These are phyloP conservation scores for Mollisiaceae sp. DNA, from an alignment of 2,329 filamentous ascomycete species.

Conservation along the genomic window DNA sequence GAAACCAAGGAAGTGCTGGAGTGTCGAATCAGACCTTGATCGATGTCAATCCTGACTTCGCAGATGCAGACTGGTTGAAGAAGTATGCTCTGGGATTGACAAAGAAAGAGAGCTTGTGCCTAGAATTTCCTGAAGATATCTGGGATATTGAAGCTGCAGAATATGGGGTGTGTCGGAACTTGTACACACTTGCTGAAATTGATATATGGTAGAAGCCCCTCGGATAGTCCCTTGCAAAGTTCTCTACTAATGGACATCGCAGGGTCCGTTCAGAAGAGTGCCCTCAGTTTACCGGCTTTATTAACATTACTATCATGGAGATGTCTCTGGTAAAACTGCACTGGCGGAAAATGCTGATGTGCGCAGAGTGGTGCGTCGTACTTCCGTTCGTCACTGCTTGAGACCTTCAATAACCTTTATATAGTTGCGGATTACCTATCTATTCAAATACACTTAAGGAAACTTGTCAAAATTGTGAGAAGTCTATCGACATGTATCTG, in stretches of 20 bases:
- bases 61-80: slow-evolving; percentile 59
- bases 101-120: slow-evolving; percentile 56
- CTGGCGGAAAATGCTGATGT: slow-evolving; percentile 45
- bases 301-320: slow-evolving; percentile 40
- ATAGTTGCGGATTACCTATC: slow-evolving; percentile 57
- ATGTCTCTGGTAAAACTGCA: slow-evolving; percentile 37
- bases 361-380: slow-evolving; percentile 47
- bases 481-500: slow-evolving; percentile 40
- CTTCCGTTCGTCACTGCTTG: neutral
- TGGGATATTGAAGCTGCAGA: slow-evolving; percentile 46
- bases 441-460: slow-evolving; percentile 54
- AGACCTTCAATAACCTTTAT: slow-evolving; percentile 13
- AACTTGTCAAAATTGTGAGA: slow-evolving; percentile 48
- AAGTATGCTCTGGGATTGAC: slow-evolving; percentile 52
- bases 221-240: neutral
- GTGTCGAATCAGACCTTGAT: slow-evolving; percentile 53
- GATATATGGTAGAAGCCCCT: slow-evolving; percentile 45
- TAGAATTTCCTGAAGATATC: slow-evolving; percentile 50
- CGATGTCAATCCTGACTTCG: slow-evolving; percentile 59
- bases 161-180: slow-evolving; percentile 41
- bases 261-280: slow-evolving; percentile 43
- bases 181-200: slow-evolving; percentile 51
- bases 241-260: slow-evolving; percentile 1
- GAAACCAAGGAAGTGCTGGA: slow-evolving; percentile 39
- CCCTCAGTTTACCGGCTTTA: slow-evolving; percentile 48